A percentile compares a stretch with the other conserved stretches of the same genome.
Evolutionary conservation across 345 rosid species (phyloP).

Genomic region (Moricandia moricandioides): DNA sequence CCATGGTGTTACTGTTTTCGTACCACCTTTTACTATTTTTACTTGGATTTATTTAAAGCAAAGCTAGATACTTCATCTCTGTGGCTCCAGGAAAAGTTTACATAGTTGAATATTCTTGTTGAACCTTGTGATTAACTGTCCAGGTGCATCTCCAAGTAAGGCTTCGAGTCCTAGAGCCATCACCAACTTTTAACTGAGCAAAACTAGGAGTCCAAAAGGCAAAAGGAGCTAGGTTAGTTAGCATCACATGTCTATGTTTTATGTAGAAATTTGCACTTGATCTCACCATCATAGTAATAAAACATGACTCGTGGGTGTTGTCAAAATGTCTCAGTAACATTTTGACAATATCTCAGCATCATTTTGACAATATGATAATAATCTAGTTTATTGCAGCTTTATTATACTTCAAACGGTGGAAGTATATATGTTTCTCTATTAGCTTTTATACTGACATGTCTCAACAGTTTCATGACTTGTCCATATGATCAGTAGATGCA

Average conservation of each 20-base stretch:
- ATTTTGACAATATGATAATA: neutral
- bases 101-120: slow-evolving; percentile 18
- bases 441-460: neutral
- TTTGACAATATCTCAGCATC: neutral
- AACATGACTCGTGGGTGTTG: slow-evolving; percentile 1
- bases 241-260: neutral
- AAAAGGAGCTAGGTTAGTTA: too few species aligned
- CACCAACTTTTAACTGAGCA: slow-evolving; percentile 7
- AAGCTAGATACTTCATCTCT: neutral
- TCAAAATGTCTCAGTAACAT: neutral
- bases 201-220: too few species aligned
- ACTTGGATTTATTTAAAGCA: neutral
- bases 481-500: neutral
- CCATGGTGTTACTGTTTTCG: slow-evolving; percentile 4
- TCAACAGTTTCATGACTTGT: neutral
- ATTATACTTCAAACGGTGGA: neutral
- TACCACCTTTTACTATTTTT: slow-evolving; percentile 18
- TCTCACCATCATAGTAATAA: neutral
- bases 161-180: neutral
- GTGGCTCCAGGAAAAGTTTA: neutral
- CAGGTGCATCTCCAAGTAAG: slow-evolving; percentile 4
- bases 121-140: slow-evolving; percentile 15
- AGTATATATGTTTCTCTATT: neutral
- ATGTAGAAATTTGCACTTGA: slow-evolving; percentile 3
- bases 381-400: neutral